phyloP scores from a whole-genome alignment of 352 stramenopile genomes.

The Plasmopara viticola region DNA sequence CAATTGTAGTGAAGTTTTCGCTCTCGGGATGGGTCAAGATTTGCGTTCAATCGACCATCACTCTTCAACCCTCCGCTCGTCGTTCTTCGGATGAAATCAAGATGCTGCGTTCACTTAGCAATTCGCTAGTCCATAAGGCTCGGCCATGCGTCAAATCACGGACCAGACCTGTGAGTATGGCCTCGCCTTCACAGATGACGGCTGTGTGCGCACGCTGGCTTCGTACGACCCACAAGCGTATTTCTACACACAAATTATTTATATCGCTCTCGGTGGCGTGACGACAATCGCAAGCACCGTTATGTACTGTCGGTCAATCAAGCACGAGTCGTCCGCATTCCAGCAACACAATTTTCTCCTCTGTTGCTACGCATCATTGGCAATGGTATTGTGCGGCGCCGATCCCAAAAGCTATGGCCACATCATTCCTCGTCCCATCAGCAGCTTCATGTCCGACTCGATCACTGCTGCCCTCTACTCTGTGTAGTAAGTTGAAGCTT shows the following conservation, averaged over 20 bases:
- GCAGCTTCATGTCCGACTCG: slow-evolving; percentile 32
- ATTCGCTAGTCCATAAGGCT: not conserved
- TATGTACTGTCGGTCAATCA: slow-evolving; percentile 27
- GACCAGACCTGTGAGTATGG: slow-evolving; percentile 28
- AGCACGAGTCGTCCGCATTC: slow-evolving; percentile 24
- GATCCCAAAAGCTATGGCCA: slow-evolving; percentile 36
- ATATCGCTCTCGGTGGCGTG: slow-evolving; percentile 23
- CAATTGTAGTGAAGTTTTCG: not conserved
- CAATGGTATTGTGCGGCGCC: slow-evolving; percentile 26
- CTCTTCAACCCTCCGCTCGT: not conserved
- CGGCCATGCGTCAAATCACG: slow-evolving; percentile 24
- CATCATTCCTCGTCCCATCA: slow-evolving; percentile 30
- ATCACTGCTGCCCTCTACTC: slow-evolving; percentile 38
- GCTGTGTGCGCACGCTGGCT: slow-evolving; percentile 23
- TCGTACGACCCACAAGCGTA: slow-evolving; percentile 27
- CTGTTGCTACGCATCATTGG: slow-evolving; percentile 31
- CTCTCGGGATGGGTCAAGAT: not conserved
- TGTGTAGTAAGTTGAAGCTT: slow-evolving; percentile 30
- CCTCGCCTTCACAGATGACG: slow-evolving; percentile 21
- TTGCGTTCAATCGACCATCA: not conserved
- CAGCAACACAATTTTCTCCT: slow-evolving; percentile 37
- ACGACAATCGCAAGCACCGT: slow-evolving; percentile 17
- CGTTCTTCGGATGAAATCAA: not conserved
- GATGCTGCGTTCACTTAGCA: not conserved
- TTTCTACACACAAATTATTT: slow-evolving; percentile 26